Percentiles rank a stretch among this genome's conserved stretches.
Evolutionary conservation across 202 grass and related monocot species (phyloP).

Genomic region (Dendrocalamus latiflorus): DNA sequence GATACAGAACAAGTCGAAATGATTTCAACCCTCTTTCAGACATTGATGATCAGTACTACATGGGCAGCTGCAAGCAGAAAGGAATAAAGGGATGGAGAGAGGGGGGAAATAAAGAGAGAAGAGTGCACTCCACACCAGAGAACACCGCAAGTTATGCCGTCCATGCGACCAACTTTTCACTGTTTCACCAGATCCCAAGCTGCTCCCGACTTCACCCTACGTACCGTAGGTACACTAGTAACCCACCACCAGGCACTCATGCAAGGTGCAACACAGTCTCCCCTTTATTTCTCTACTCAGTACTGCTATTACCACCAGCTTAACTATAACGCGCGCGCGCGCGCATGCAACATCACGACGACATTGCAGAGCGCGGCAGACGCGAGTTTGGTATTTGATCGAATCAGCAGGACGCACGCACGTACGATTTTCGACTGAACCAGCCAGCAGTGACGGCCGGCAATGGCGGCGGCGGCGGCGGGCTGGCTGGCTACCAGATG

Average conservation of each 20-base stretch:
- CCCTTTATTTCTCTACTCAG: background rate
- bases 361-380: background rate
- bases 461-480: background rate
- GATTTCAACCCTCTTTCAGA: background rate
- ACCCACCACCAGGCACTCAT: background rate
- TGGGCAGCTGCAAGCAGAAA: background rate
- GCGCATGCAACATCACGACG: background rate
- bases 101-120: background rate
- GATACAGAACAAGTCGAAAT: background rate
- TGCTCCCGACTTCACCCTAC: background rate
- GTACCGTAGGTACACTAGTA: background rate
- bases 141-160: background rate
- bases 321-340: background rate
- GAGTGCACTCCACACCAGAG: background rate
- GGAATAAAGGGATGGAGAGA: background rate
- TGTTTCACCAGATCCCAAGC: slow-evolving; percentile 25
- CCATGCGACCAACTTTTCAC: background rate
- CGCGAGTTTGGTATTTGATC: background rate
- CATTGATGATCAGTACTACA: background rate
- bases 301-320: background rate
- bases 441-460: background rate
- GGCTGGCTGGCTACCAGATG: slow-evolving; percentile 61
- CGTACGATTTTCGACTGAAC: background rate
- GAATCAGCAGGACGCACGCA: background rate
- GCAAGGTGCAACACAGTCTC: background rate